Conservation (phyloP, 192 early-diverging fungal genomes). For the Obelidium mucronatum region DNA sequence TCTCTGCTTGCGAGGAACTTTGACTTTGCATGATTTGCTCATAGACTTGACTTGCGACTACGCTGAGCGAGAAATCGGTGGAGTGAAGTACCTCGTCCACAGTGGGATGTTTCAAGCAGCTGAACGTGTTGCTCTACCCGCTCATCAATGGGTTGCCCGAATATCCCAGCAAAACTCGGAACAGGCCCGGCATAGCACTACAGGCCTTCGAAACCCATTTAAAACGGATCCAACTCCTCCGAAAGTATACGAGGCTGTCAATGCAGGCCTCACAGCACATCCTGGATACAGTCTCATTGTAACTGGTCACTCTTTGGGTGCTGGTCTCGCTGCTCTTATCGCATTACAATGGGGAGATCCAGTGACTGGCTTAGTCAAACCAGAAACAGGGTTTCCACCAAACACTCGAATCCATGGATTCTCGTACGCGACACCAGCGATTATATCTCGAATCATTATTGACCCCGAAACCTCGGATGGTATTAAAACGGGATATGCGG, state of each 20-base stretch:
- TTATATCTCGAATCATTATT: slow-evolving; percentile 54
- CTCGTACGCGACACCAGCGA: slow-evolving; percentile 84
- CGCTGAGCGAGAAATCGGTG: slow-evolving; percentile 45
- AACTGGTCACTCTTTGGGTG: slow-evolving; percentile 89
- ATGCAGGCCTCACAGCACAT: slow-evolving; percentile 70
- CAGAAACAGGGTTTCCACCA: slow-evolving; percentile 58
- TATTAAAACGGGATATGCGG: background rate
- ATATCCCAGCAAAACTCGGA: background rate
- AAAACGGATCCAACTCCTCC: slow-evolving; percentile 38
- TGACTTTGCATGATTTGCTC: slow-evolving; percentile 85
- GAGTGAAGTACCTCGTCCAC: slow-evolving; percentile 62
- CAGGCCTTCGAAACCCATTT: slow-evolving; percentile 40
- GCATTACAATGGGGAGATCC: slow-evolving; percentile 79
- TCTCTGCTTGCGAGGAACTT: slow-evolving; percentile 85
- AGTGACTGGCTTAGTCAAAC: slow-evolving; percentile 42
- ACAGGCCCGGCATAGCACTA: slow-evolving; percentile 65
- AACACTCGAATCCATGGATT: slow-evolving; percentile 84
- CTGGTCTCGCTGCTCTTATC: slow-evolving; percentile 82
- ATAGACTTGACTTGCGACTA: slow-evolving; percentile 88
- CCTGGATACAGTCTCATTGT: slow-evolving; percentile 84
- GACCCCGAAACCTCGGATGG: background rate
- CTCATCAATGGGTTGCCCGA: slow-evolving; percentile 23
- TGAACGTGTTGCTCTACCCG: slow-evolving; percentile 67
- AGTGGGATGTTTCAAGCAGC: slow-evolving; percentile 79
- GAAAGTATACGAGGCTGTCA: slow-evolving; percentile 75